Evolutionary conservation across 208 protist genomes (phyloP).

Genomic region (Herpetomonas tarakana): DNA sequence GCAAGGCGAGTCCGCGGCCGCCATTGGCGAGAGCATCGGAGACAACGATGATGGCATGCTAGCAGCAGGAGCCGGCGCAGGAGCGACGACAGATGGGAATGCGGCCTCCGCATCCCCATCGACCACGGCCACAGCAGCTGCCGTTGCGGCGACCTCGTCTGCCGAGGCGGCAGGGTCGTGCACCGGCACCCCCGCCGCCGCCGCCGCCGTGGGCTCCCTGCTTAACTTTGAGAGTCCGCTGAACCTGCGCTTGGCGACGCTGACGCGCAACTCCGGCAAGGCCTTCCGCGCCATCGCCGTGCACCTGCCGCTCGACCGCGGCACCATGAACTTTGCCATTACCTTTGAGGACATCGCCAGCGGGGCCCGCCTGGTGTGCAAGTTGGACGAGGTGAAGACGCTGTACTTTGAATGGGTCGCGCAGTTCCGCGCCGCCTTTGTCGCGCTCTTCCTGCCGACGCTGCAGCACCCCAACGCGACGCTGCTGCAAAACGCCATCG

Average conservation of each 20-base stretch:
- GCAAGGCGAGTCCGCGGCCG: not conserved
- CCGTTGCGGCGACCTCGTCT: not conserved
- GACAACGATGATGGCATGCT: too few relatives aligned
- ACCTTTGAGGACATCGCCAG: conserved; percentile 86
- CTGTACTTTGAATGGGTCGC: conserved; percentile 73
- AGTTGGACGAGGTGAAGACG: conserved; percentile 55
- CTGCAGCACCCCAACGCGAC: conserved; percentile 65
- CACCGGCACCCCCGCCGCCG: not conserved
- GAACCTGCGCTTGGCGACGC: conserved; percentile 83
- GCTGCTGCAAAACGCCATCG: conserved; percentile 71
- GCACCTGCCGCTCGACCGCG: conserved; percentile 45
- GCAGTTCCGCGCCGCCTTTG: conserved; percentile 70
- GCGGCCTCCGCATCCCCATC: not conserved
- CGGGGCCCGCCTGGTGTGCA: conserved; percentile 56
- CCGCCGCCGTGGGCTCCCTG: conserved; percentile 37
- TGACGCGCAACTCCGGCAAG: conserved; percentile 78
- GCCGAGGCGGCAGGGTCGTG: not conserved
- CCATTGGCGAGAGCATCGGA: not conserved
- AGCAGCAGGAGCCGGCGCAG: too few relatives aligned
- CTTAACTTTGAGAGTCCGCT: conserved; percentile 78
- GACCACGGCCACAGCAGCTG: not conserved
- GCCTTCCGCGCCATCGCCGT: conserved; percentile 81
- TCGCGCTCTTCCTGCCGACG: conserved; percentile 82
- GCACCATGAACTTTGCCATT: conserved; percentile 64
- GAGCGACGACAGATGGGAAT: not conserved